Evolutionary conservation across 164 flowering plant species (phyloP).

Genomic region (Kalanchoe fedtschenkoi): DNA sequence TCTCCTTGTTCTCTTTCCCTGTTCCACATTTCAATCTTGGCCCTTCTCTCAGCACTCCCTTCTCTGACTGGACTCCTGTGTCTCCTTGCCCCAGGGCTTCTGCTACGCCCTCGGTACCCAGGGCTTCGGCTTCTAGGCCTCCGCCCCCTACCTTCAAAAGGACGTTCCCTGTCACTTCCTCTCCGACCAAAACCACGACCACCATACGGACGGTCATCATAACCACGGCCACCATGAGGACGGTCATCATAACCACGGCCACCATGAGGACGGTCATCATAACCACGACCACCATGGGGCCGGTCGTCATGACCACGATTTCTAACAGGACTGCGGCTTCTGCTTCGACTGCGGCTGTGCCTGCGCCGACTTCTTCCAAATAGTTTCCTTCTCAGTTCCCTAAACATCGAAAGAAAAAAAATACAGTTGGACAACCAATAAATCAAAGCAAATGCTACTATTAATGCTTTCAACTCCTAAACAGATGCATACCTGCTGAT

Average conservation of each 20-base stretch:
- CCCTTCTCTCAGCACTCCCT: slow-evolving; percentile 30
- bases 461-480: not conserved
- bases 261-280: slow-evolving; percentile 17
- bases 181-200: slow-evolving; percentile 16
- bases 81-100: slow-evolving; percentile 20
- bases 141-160: slow-evolving; percentile 17
- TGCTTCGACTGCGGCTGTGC: slow-evolving; percentile 20
- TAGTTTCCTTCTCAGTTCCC: slow-evolving; percentile 23
- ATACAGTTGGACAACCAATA: not conserved
- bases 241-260: slow-evolving; percentile 16
- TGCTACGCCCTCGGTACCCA: slow-evolving; percentile 16
- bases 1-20: slow-evolving; percentile 19
- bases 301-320: not conserved
- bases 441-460: not conserved
- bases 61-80: slow-evolving; percentile 26
- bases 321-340: slow-evolving; percentile 21
- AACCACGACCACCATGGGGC: not conserved
- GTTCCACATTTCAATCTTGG: slow-evolving; percentile 29
- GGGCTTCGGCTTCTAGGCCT: slow-evolving; percentile 27
- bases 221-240: slow-evolving; percentile 20
- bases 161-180: slow-evolving; percentile 19
- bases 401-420: not conserved
- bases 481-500: slow-evolving; percentile 19
- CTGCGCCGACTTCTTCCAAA: slow-evolving; percentile 22
- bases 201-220: slow-evolving; percentile 10